These are phyloP conservation scores for Cyclotella atomus DNA, from an alignment of 108 stramenopile species.

Conservation along the genomic window DNA sequence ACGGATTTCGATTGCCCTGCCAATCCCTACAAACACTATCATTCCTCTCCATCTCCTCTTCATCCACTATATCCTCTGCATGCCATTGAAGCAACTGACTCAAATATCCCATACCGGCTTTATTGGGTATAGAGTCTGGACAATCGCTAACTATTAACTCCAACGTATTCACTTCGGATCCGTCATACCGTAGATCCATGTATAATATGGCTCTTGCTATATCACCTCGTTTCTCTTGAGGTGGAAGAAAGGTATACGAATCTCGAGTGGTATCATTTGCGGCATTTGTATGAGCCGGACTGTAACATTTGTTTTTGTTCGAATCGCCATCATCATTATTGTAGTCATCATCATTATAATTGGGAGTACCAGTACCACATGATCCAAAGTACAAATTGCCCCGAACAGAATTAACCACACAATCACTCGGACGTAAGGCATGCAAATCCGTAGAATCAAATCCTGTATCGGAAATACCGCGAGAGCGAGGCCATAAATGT, in stretches of 20 bases:
- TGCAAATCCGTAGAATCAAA: constrained; percentile 67
- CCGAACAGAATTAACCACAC: constrained; percentile 67
- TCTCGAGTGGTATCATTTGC: constrained; percentile 49
- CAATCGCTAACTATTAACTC: constrained; percentile 45
- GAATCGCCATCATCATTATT: no score
- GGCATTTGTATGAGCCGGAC: constrained; percentile 53
- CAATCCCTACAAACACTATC: constrained; percentile 58
- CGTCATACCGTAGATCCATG: constrained; percentile 76
- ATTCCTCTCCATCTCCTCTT: constrained; percentile 67
- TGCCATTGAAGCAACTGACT: constrained; percentile 76
- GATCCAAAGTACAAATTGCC: constrained; percentile 59
- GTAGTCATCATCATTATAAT: no score
- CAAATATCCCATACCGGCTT: constrained; percentile 58
- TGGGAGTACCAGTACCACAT: constrained; percentile 48
- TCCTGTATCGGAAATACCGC: constrained; percentile 34
- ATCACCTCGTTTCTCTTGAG: constrained; percentile 64
- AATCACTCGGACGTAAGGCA: constrained; percentile 67
- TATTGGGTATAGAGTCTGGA: constrained; percentile 35
- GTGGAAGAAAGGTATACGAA: constrained; percentile 50
- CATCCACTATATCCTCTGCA: constrained; percentile 63
- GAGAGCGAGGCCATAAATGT: constrained; percentile 58
- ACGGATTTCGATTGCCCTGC: constrained; percentile 88
- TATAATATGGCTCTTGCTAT: constrained; percentile 81
- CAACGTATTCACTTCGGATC: constrained; percentile 29
- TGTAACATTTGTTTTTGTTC: constrained; percentile 29